Evolutionary conservation across 1,139 yeast species (phyloP).

Genomic region (Taphrina communis): DNA sequence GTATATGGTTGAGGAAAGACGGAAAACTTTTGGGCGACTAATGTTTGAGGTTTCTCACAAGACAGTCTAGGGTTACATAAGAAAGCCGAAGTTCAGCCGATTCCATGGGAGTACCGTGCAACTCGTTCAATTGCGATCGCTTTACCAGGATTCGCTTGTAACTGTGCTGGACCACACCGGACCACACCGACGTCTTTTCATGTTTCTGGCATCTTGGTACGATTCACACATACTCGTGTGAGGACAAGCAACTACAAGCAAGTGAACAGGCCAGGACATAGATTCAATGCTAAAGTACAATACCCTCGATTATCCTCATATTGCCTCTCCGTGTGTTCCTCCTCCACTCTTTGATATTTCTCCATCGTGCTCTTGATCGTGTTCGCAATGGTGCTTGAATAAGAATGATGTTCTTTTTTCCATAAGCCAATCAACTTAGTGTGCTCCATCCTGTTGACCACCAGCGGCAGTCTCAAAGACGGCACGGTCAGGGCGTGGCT

Average conservation of each 20-base stretch:
- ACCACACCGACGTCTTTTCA: too few species aligned
- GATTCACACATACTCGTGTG: too few species aligned
- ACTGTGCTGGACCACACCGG: too few species aligned
- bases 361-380: too few species aligned
- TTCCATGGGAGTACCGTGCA: too few species aligned
- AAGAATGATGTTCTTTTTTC: background rate
- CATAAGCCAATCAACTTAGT: background rate
- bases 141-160: too few species aligned
- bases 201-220: too few species aligned
- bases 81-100: background rate
- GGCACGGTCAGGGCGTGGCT: slow-evolving; percentile 65
- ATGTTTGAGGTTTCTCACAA: slow-evolving; percentile 9
- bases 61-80: background rate
- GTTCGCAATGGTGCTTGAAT: background rate
- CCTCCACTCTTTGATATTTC: background rate
- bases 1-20: background rate
- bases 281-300: slow-evolving; percentile 18
- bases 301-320: slow-evolving; percentile 8
- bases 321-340: background rate
- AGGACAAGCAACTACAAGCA: too few species aligned
- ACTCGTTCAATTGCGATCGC: background rate
- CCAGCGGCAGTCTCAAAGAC: slow-evolving; percentile 23
- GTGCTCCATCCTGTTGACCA: slow-evolving; percentile 13
- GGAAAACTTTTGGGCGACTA: slow-evolving; percentile 19
- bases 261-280: slow-evolving; percentile 10